Conservation (phyloP, 202 grass and related monocot genomes). For the Brachypodium distachyon region DNA sequence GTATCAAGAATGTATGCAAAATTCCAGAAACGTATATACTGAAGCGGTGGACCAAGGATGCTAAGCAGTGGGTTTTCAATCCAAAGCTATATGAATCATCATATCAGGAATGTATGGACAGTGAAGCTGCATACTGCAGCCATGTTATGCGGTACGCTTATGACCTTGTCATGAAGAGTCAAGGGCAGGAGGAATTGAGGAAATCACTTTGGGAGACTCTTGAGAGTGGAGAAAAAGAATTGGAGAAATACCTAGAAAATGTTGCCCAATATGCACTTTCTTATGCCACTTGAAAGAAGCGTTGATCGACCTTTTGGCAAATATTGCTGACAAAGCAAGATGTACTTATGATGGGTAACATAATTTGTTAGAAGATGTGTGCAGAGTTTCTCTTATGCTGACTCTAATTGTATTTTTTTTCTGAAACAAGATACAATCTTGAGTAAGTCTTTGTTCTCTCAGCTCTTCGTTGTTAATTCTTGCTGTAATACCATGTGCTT, state of each 20-base stretch:
- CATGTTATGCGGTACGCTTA: constrained; percentile 75
- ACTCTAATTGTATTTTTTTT: constrained; percentile 27
- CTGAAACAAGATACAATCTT: constrained; percentile 3
- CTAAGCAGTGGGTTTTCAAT: constrained; percentile 61
- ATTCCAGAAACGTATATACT: constrained; percentile 73
- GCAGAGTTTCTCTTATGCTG: neutral
- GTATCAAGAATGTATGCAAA: constrained; percentile 56
- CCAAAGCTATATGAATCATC: constrained; percentile 59
- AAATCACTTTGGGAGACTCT: constrained; percentile 52
- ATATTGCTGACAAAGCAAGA: constrained; percentile 9
- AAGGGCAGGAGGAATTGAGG: constrained; percentile 60
- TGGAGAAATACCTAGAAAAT: constrained; percentile 56
- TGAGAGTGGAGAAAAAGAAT: constrained; percentile 47
- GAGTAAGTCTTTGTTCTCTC: constrained; percentile 7
- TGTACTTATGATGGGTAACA: neutral
- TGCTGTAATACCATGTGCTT: constrained; percentile 1
- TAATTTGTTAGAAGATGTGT: constrained; percentile 4
- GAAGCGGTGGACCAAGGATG: constrained; percentile 77
- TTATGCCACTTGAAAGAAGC: constrained; percentile 41
- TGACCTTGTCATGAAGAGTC: constrained; percentile 75
- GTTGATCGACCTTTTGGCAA: neutral
- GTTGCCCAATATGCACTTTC: constrained; percentile 36
- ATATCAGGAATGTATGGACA: constrained; percentile 46
- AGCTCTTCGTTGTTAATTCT: neutral
- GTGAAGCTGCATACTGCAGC: constrained; percentile 53